Evolutionary conservation across 2,329 filamentous ascomycete species (phyloP), one percentile per base, ranked within the genome.

Genomic region (Botrytis deweyae): DNA sequence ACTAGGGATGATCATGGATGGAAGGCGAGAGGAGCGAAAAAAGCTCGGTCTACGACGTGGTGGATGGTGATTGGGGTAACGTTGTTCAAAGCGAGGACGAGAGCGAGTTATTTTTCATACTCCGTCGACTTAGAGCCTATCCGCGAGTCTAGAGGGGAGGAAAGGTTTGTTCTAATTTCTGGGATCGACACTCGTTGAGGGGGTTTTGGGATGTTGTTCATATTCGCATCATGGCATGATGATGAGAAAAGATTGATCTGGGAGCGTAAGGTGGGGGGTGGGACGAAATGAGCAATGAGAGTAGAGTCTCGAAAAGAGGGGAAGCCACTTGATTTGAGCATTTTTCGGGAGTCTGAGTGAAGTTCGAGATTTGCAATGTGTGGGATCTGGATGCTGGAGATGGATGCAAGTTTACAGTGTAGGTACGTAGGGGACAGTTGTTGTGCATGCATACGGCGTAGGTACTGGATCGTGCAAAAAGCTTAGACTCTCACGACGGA

Each of bases 61-160:
- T 79, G 72, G 72, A 74, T 73, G 73, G 49, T 79, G 77, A 80
- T 80, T 80, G 78, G 79, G 77, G 76, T 77, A 77, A 76, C 76
- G 75, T 73, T 55, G 69, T 74, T 70, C 40, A 72, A 73, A 73
- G 72, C 72, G 52, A 58, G 52, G 52, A 58, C n/a, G 52, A 58
- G n/a, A 58, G 63, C 63, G 46, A n/a, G 42, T 22, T 46, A 42
- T 46, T 46, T 46, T 29, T 65, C 20, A 65, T 65, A 66, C 70
- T 72, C 70, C 62, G 70, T 58, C 1, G 52, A 8, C 14, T 18
- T 8, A 29, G 52, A 58, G 52, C 52, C 52, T 58, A 29, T 58
- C 52, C 52, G 52, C 52, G 52, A 58, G 52, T 29, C 52, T 58
- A 29, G 52, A 58, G n/a, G 52, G n/a, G 52, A 58, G n/a, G n/a